Base-by-base conservation (phyloP, 768 basidiomycete species). In the Tricholoma sp. region DNA sequence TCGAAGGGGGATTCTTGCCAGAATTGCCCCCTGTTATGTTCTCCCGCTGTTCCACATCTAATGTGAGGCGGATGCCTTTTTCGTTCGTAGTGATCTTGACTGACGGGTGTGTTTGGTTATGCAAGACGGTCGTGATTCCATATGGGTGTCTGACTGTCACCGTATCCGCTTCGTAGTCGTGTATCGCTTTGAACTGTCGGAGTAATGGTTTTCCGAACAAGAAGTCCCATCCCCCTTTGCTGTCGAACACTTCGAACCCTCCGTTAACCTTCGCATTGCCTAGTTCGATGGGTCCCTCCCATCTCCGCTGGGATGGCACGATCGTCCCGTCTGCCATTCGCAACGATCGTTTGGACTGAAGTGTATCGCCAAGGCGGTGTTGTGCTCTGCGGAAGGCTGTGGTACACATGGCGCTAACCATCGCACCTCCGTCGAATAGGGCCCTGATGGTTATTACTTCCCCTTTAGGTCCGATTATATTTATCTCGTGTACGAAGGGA, bases 361-460 rank as follows among this genome's bases (percentile, higher is more conserved):
- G 9, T 12, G 53, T 52, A 0, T 16, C 8, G 5, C 61, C 47
- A 2, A 72, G 22, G n/a, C 52, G 16, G 2, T 56, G 34, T 12
- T 56, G 43, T 19, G 61, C 35, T 18, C 24, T 46, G 11, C 52
- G 24, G 61, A 59, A 71, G 7, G 66, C 32, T 16, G 5, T 31
- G 21, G 64, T 62, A 71, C 61, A 5, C n/a, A n/a, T n/a, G n/a
- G n/a, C n/a, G n/a, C n/a, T n/a, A n/a, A n/a, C n/a, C n/a, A n/a
- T n/a, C n/a, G 71, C 69, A 0, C 73, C 70, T 19, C 70, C 69
- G 35, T 73, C 70, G 22, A 69, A 65, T 19, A 67, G 24, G 16
- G 55, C 61, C 10, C 59, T 32, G 5, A 62, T 39, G 5, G 58
- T 18, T 45, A 67, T 61, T 0, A 55, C 39, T 41, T 61, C 61